Conservation (phyloP, 2,329 filamentous ascomycete species). For the Aspergillus puulaauensis region DNA sequence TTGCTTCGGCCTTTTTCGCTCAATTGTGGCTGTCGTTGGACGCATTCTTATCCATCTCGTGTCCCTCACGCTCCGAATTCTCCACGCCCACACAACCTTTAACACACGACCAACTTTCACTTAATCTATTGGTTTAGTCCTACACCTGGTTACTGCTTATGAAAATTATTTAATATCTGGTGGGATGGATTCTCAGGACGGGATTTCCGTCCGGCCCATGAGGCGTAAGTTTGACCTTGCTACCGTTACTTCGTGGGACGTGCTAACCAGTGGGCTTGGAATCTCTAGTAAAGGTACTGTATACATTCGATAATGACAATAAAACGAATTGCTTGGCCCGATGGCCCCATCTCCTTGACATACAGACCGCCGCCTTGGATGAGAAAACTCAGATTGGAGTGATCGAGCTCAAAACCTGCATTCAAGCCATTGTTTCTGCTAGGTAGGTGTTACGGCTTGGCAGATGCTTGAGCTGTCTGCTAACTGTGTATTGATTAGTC, state of each 20-base stretch:
- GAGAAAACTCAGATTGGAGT: constrained; percentile 80
- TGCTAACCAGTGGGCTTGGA: constrained; percentile 21
- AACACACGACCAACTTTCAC: background rate
- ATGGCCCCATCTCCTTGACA: constrained; percentile 73
- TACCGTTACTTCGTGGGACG: background rate
- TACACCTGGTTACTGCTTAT: constrained; percentile 25
- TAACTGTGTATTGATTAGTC: constrained; percentile 53
- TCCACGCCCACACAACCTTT: background rate
- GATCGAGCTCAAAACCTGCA: constrained; percentile 81
- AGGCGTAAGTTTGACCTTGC: constrained; percentile 56
- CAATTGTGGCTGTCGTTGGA: constrained; percentile 6
- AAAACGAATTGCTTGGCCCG: constrained; percentile 88
- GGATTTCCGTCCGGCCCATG: constrained; percentile 63
- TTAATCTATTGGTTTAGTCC: background rate
- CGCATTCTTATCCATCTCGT: background rate
- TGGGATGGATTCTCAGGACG: constrained; percentile 48
- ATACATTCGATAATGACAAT: constrained; percentile 88
- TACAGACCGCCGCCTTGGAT: constrained; percentile 79
- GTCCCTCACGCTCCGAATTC: background rate
- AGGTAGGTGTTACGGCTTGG: constrained; percentile 43
- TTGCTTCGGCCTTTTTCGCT: constrained; percentile 13
- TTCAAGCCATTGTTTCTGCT: constrained; percentile 73
- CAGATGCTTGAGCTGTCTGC: background rate
- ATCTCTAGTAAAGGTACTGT: constrained; percentile 83
- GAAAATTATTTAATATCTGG: constrained; percentile 26